A percentile compares a stretch with the other conserved stretches of the same genome.
Evolutionary conservation across 2,329 filamentous ascomycete species (phyloP).

Genomic region (Polychaeton citri): DNA sequence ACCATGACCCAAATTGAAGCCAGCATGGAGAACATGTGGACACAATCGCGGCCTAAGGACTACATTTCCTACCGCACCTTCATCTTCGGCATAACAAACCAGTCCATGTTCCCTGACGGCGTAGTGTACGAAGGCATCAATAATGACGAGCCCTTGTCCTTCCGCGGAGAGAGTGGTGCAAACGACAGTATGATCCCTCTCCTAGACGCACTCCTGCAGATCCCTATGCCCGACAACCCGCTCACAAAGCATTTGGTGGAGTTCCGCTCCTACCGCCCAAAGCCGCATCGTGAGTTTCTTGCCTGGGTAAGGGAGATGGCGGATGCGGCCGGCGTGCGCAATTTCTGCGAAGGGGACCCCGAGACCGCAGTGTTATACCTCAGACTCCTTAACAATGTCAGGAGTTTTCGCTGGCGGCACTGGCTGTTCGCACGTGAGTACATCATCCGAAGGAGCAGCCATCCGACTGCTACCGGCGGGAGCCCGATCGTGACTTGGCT

Average conservation of each 20-base stretch:
- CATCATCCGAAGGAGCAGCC: conserved; percentile 62
- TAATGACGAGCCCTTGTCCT: conserved; percentile 55
- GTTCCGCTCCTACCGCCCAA: conserved; percentile 79
- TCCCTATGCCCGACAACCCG: conserved; percentile 78
- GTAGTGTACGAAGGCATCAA: conserved; percentile 80
- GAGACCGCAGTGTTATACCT: conserved; percentile 31
- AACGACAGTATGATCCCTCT: conserved; percentile 88
- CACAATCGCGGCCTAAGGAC: conserved; percentile 65
- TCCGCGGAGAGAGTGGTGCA: conserved; percentile 84
- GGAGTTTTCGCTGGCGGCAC: conserved; percentile 71
- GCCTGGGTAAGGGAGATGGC: conserved; percentile 49
- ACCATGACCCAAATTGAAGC: conserved; percentile 21
- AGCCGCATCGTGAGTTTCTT: conserved; percentile 78
- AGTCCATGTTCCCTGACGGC: conserved; percentile 87
- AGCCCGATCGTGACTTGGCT: conserved; percentile 76
- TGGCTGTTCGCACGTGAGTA: conserved; percentile 81
- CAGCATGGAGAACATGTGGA: conserved; percentile 58
- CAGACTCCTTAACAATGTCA: conserved; percentile 53
- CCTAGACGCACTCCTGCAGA: conserved; percentile 73
- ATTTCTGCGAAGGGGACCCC: conserved; percentile 32
- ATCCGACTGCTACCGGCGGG: conserved; percentile 68
- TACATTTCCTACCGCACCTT: conserved; percentile 91
- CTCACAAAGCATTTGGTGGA: conserved; percentile 78
- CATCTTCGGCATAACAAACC: conserved; percentile 89
- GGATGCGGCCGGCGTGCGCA: conserved; percentile 40